These are phyloP conservation scores for Balansia obtecta DNA, from an alignment of 2,329 filamentous ascomycete genomes.

Conservation along the genomic window DNA sequence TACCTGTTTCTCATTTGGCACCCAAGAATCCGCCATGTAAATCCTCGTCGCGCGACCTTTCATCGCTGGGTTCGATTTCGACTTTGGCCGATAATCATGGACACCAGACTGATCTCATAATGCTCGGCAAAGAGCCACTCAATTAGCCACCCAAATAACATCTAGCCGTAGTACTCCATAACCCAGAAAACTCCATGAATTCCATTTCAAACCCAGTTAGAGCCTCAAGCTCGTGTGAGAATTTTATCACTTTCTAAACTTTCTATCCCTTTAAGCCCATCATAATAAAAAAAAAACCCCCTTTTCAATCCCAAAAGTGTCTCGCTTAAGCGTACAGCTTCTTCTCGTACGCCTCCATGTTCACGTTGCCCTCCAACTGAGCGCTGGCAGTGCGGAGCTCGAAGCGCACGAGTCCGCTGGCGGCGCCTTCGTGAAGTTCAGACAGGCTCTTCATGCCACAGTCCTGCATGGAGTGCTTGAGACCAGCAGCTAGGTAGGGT, in stretches of 20 bases:
- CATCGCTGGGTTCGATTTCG: background rate
- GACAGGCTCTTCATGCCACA: constrained; percentile 73
- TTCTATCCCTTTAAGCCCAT: background rate
- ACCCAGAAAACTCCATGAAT: constrained; percentile 1
- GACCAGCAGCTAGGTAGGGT: constrained; percentile 85
- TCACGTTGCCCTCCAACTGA: constrained; percentile 91
- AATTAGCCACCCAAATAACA: constrained; percentile 3
- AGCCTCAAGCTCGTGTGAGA: background rate
- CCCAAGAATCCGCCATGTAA: background rate
- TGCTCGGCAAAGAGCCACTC: constrained; percentile 1
- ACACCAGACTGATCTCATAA: background rate
- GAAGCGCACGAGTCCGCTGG: constrained; percentile 69
- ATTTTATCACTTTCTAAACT: background rate
- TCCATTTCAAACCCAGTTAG: background rate
- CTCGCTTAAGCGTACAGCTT: constrained; percentile 77
- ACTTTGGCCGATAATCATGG: background rate
- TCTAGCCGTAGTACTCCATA: constrained; percentile 4
- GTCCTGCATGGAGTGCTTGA: constrained; percentile 97
- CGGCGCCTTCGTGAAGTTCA: constrained; percentile 64
- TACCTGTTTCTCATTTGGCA: background rate
- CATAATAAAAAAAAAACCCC: background rate
- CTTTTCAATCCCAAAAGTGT: background rate
- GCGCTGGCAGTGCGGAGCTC: constrained; percentile 90
- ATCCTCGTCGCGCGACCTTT: background rate
- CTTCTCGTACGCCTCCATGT: constrained; percentile 99